phyloP scores from a whole-genome alignment of 2,329 filamentous ascomycete species.

The Teratosphaeria gauchensis region DNA sequence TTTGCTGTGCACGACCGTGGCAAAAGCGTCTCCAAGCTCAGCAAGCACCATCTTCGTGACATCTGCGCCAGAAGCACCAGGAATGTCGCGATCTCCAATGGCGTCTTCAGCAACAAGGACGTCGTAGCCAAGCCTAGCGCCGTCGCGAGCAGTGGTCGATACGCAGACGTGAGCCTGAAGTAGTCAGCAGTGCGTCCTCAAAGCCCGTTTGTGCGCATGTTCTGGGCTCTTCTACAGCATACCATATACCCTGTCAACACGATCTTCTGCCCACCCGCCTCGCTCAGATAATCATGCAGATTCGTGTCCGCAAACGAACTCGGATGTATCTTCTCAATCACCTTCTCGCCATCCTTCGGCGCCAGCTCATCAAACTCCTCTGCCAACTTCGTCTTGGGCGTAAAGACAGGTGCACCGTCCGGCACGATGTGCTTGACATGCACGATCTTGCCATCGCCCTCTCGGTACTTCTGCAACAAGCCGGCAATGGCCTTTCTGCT shows the following conservation, averaged over 20 bases:
- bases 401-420: constrained; percentile 56
- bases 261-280: constrained; percentile 46
- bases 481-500: constrained; percentile 48
- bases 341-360: constrained; percentile 45
- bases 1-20: constrained; percentile 45
- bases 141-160: constrained; percentile 53
- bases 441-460: constrained; percentile 44
- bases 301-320: constrained; percentile 53
- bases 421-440: constrained; percentile 54
- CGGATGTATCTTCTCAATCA: constrained; percentile 49
- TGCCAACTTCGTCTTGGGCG: constrained; percentile 49
- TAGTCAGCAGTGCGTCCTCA: neutral
- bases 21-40: constrained; percentile 56
- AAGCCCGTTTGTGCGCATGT: neutral
- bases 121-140: constrained; percentile 52
- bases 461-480: constrained; percentile 53
- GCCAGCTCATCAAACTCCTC: constrained; percentile 52
- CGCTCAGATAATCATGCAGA: constrained; percentile 46
- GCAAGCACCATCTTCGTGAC: constrained; percentile 45
- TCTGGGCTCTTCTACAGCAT: neutral
- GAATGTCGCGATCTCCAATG: constrained; percentile 58
- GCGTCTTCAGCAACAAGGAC: constrained; percentile 52
- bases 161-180: constrained; percentile 54
- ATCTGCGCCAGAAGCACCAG: constrained; percentile 48
- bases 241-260: constrained; percentile 53